Evolutionary conservation across 1,284 basidiomycete genomes (phyloP).

Genomic region (Papiliotrema fonsecae): DNA sequence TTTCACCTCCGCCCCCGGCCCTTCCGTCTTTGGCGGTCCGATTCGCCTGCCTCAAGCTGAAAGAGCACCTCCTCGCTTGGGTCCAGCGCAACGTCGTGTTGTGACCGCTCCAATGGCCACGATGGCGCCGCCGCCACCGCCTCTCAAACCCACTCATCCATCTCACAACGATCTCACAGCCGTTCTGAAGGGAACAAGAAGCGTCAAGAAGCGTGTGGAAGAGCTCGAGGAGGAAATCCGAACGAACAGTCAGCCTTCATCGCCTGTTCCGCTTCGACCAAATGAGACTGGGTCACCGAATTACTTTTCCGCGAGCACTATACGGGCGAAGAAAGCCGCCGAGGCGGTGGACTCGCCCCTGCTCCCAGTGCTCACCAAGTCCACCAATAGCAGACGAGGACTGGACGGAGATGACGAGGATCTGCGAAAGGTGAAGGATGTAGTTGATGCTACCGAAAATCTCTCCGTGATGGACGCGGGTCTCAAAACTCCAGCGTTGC

Average conservation of each 20-base stretch:
- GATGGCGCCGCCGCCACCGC: neutral
- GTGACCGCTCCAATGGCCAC: slow-evolving; percentile 24
- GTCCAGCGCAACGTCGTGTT: slow-evolving; percentile 27
- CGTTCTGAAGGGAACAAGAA: neutral
- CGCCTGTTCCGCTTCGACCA: neutral
- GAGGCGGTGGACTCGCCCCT: slow-evolving; percentile 2
- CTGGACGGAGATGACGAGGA: too few species aligned
- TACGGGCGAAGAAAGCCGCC: neutral
- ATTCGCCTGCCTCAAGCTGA: slow-evolving; percentile 5
- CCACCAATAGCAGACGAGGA: neutral
- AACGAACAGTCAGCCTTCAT: slow-evolving; percentile 4
- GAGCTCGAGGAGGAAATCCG: slow-evolving; percentile 12
- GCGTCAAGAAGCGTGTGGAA: slow-evolving; percentile 12
- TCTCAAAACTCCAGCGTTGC: too few species aligned
- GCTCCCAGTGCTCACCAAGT: slow-evolving; percentile 5
- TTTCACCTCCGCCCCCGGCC: neutral
- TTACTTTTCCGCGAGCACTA: neutral
- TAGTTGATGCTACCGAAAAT: neutral
- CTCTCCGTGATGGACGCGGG: too few species aligned
- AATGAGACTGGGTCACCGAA: neutral
- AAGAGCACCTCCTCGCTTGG: slow-evolving; percentile 9
- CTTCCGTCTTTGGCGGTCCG: slow-evolving; percentile 5
- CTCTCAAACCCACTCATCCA: neutral
- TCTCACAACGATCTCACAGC: neutral
- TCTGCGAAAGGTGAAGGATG: neutral